phyloP scores from a whole-genome alignment of 805 yeast genomes.

The Cyberlindnera nakhonratchasimensis region DNA sequence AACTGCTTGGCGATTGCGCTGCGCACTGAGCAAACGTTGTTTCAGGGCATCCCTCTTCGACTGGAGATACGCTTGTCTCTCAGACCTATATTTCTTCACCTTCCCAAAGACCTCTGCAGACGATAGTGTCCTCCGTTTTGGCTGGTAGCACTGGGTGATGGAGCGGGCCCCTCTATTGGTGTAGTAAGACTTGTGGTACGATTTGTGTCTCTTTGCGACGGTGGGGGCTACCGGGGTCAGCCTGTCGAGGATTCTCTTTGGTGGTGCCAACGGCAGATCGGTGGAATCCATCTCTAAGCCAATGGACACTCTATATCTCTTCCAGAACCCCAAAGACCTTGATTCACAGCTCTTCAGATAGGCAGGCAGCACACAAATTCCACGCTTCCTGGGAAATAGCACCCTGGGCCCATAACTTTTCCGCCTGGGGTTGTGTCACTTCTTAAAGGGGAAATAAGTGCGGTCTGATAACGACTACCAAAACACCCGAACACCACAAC shows the following conservation, averaged over 20 bases:
- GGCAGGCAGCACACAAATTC: background rate
- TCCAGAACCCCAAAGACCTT: background rate
- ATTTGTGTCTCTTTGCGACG: background rate
- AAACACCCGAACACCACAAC: background rate
- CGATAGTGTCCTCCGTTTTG: background rate
- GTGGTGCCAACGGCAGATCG: conserved; percentile 8
- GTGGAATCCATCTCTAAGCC: conserved; percentile 1
- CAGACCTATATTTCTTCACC: conserved; percentile 3
- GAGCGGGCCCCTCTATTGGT: background rate
- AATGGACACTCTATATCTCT: background rate
- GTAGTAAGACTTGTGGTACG: no score
- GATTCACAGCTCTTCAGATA: background rate
- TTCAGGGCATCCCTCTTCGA: background rate
- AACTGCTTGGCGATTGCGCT: conserved; percentile 4
- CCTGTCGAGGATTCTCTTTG: conserved; percentile 7
- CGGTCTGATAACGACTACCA: no score
- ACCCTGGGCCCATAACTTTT: no score
- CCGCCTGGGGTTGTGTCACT: conserved; percentile 3
- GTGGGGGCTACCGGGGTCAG: conserved; percentile 8
- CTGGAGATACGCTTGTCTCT: background rate
- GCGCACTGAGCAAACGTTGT: background rate
- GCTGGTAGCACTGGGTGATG: background rate
- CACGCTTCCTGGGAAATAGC: background rate
- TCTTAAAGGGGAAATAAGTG: no score
- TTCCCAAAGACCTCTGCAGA: background rate